phyloP scores from a whole-genome alignment of 768 basidiomycete genomes.

The Neoboletus subvelutipes region DNA sequence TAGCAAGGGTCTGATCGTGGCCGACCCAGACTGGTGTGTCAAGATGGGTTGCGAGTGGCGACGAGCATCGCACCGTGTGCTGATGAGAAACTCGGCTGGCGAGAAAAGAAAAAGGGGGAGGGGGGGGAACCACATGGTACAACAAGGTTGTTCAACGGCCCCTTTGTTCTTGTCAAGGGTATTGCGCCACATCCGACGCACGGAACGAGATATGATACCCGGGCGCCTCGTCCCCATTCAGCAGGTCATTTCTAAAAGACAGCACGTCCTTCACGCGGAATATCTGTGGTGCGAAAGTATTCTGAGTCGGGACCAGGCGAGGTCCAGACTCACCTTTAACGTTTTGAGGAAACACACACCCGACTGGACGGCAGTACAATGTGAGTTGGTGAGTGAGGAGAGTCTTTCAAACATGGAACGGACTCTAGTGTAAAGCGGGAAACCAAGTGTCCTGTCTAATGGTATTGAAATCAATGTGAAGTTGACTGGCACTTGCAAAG shows the following conservation, averaged over 20 bases:
- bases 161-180: not conserved
- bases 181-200: constrained; percentile 17
- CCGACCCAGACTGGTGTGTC: constrained; percentile 13
- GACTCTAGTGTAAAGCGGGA: not conserved
- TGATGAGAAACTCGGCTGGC: not conserved
- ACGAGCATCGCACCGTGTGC: not conserved
- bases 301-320: not conserved
- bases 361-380: not conserved
- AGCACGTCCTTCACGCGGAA: not conserved
- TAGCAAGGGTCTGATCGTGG: constrained; percentile 12
- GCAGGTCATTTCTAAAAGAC: not conserved
- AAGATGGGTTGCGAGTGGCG: not conserved
- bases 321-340: not conserved
- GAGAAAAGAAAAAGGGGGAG: not conserved
- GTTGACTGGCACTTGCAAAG: not conserved
- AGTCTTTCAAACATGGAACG: not conserved
- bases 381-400: not conserved
- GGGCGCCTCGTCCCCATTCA: not conserved
- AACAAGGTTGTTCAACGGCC: not conserved
- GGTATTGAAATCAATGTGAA: not conserved
- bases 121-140: not conserved
- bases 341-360: not conserved
- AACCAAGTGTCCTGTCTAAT: not conserved
- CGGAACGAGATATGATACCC: not conserved
- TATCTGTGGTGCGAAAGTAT: not conserved